Evolutionary conservation across 2,329 filamentous ascomycete genomes (phyloP), one percentile per base, ranked within the genome.

Genomic region (Trichothecium roseum): DNA sequence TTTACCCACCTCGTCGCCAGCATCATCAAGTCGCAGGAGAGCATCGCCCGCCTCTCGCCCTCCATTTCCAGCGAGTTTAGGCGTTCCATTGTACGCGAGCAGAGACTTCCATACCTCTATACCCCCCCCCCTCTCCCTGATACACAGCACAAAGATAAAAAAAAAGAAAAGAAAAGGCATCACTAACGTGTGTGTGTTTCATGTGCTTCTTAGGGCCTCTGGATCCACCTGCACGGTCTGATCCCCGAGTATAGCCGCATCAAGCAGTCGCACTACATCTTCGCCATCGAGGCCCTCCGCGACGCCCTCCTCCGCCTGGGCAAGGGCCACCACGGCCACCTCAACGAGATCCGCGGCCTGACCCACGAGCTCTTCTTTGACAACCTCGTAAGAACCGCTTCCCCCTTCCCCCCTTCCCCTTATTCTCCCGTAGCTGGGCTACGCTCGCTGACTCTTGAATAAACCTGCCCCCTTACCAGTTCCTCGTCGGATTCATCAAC

Each of bases 61-160:
- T 5, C 28, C 4, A 6, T 26, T 14, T 4, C 7, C 9, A n/a
- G 13, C 10, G 30, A 32, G 16, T 28, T 32, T 28, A 24, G 33
- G 18, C n/a, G 33, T 12, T 30, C 35, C 8, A 37, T 37, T 28
- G 35, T 37, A 32, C 12, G 35, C 29, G n/a, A n/a, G n/a, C n/a
- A n/a, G n/a, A n/a, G n/a, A 24, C 20, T 24, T 24, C 10, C 20
- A 6, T 24, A n/a, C n/a, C n/a, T n/a, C n/a, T n/a, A n/a, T n/a
- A n/a, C n/a, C n/a, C n/a, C n/a, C n/a, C n/a, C n/a, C n/a, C n/a
- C n/a, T n/a, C n/a, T n/a, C n/a, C n/a, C n/a, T n/a, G n/a, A n/a
- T n/a, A n/a, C n/a, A n/a, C n/a, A n/a, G n/a, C n/a, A n/a, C n/a
- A n/a, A n/a, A n/a, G 20, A 6, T 24, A 24, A 6, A 24, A 10